Evolutionary conservation across 805 yeast species (phyloP), one percentile per base, ranked within the genome.

Genomic region (Clavispora vitiphila): DNA sequence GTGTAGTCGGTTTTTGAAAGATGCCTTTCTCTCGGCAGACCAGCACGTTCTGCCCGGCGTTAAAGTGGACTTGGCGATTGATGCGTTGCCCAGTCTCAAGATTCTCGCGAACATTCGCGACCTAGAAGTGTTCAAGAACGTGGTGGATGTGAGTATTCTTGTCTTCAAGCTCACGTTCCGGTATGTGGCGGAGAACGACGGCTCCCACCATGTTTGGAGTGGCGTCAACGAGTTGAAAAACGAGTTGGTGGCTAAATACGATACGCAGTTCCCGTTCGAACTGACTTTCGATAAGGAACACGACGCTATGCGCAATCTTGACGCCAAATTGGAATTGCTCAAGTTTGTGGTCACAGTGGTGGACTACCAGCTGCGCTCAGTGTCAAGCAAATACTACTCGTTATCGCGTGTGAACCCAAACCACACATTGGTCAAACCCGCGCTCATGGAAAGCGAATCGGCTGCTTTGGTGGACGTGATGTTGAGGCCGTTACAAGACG

Each of bases 281-380:
- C 62, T 71, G 12, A 62, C 70, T 15, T 78, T 71, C 40, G 66
- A 69, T 42, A 65, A 62, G 18, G 86, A 77, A 46, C 67, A 70
- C 27, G 81, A 77, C 50, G 51, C 61, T 23, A 54, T 66, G 26
- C 72, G 81, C 57, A 74, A 79, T 36, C 61, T 80, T 29, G 79
- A 83, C 11, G 66, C 80, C 36, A 80, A 77, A 58, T 64, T 85
- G n/a, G 81, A 90, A 22, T 69, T 83, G n/a, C 67, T 83, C 39
- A 86, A 84, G 61, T 80, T 90, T 44, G 76, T 87, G 9, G 78
- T 62, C 42, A 51, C 64, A 5, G 69, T 69, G 7, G 64, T 73
- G 29, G 74, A 71, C 50, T 66, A 70, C 42, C 73, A 74, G 39
- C 62, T 71, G 34, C 65, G 71, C 34, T 71, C 78, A n/a, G 65